Evolutionary conservation across 768 basidiomycete genomes (phyloP), one percentile per base, ranked within the genome.

Genomic region (Tricholoma flavovirens): DNA sequence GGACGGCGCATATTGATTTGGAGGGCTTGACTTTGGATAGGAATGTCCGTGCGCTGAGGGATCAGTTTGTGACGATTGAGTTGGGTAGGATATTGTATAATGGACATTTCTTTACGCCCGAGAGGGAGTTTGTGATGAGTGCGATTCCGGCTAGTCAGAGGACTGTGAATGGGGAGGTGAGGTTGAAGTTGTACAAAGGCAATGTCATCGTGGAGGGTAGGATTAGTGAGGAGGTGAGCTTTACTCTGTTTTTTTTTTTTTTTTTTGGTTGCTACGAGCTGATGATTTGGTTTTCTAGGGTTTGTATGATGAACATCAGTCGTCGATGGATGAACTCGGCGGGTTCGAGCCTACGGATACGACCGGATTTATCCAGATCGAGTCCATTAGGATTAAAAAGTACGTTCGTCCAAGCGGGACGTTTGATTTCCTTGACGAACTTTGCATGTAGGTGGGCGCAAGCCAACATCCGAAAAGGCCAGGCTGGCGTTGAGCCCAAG

Each of bases 71-170:
- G 64, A 98, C 97, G 21, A 78, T 91, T 64, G 88, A 88, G 69
- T 79, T 98, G 54, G 86, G 90, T 71, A 79, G 87, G 62, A 95
- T 99, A 66, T 77, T 99, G 49, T 98, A 99, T 80, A 98, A 98
- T 68, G 97, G 96, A 35, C 93, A 96, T 76, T 98, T 93, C 85
- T 99, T 98, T 82, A 96, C 94, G n/a, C 95, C 97, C 46, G 97
- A 98, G 75, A 83, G 96, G 61, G 97, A 98, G 74, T 98, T 98
- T 67, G 76, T 98, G 66, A 88, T 87, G 43, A 85, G 87, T 66
- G 83, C 90, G 54, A 93, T 98, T 67, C 93, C 94, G 4, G 86
- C 93, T 40, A 93, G 90, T 70, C 97, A 99, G 77, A 81, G 90
- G 72, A 97, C 94, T 22, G 97, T 99, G 61, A 98, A 98, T 65